A percentile compares a stretch with the other conserved stretches of the same genome.
These are phyloP conservation scores for Anthoceros angustus DNA, from an alignment of 225 moss, liverwort and hornwort genomes.

Conservation along the genomic window DNA sequence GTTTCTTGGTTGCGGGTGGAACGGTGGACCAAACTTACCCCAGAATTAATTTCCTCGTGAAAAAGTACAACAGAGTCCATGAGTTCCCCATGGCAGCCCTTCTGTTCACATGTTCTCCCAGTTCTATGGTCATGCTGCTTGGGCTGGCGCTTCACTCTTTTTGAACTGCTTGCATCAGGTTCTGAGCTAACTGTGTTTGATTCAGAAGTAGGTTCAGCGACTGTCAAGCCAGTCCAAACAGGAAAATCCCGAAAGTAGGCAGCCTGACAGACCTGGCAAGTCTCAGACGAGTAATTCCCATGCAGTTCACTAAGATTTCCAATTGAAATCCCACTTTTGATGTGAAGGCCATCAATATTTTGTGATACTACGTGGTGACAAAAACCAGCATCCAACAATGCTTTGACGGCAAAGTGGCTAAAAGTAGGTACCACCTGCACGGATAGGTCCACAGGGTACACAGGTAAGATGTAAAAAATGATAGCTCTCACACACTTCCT, in stretches of 20 bases:
- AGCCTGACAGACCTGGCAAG: conserved; percentile 48
- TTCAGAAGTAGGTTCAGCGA: conserved; percentile 21
- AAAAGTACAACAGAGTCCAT: conserved; percentile 65
- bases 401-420: conserved; percentile 47
- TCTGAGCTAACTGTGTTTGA: conserved; percentile 17
- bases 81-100: conserved; percentile 51
- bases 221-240: conserved; percentile 68
- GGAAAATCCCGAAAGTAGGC: conserved; percentile 53
- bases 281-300: conserved; percentile 70
- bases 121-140: conserved; percentile 42
- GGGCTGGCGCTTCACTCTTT: conserved; percentile 21
- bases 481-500: too few relatives aligned
- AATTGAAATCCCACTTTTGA: conserved; percentile 44
- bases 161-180: conserved; percentile 17
- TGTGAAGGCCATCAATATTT: conserved; percentile 77
- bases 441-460: not conserved
- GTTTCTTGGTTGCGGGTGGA: not conserved
- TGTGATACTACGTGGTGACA: conserved; percentile 70
- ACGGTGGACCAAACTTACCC: conserved; percentile 23
- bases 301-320: conserved; percentile 71
- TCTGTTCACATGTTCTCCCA: conserved; percentile 52
- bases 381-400: conserved; percentile 43
- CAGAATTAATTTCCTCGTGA: conserved; percentile 53
- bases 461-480: not conserved
- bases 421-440: conserved; percentile 70